A percentile compares a stretch with the other conserved stretches of the same genome.
These are phyloP conservation scores for Fusarium euwallaceae DNA, from an alignment of 2,329 filamentous ascomycete genomes.

Conservation along the genomic window DNA sequence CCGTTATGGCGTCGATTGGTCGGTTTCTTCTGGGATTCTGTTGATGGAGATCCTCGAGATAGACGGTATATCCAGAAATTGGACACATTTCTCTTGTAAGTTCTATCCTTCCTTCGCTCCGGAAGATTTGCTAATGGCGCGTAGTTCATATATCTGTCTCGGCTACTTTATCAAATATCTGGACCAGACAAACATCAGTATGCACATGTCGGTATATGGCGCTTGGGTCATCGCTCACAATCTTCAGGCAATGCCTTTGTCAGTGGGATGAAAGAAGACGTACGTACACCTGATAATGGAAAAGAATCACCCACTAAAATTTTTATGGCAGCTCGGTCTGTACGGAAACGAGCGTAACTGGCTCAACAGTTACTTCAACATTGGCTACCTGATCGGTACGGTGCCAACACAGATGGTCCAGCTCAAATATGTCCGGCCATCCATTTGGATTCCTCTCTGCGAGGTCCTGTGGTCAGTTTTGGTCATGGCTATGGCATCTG, in stretches of 20 bases:
- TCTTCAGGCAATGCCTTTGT: background rate
- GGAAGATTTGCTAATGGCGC: no score
- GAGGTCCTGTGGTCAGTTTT: background rate
- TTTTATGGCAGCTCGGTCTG: background rate
- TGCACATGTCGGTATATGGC: background rate
- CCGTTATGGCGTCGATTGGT: background rate
- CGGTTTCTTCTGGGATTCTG: background rate
- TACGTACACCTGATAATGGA: background rate
- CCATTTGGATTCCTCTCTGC: background rate
- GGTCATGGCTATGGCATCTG: background rate
- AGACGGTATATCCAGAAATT: background rate
- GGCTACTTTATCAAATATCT: background rate
- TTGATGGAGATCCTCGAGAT: background rate
- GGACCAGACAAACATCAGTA: constrained; percentile 1
- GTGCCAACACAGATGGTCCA: background rate
- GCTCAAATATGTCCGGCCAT: background rate
- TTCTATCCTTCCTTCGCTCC: no score
- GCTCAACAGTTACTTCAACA: background rate
- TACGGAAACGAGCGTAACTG: background rate
- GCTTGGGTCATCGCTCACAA: background rate
- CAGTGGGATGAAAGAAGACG: background rate
- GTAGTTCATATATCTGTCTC: background rate
- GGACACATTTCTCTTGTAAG: background rate
- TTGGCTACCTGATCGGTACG: background rate
- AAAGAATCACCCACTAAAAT: background rate